Evolutionary conservation across 352 stramenopile species (phyloP), one percentile per base, ranked within the genome.

Genomic region (Phytophthora colocasiae): DNA sequence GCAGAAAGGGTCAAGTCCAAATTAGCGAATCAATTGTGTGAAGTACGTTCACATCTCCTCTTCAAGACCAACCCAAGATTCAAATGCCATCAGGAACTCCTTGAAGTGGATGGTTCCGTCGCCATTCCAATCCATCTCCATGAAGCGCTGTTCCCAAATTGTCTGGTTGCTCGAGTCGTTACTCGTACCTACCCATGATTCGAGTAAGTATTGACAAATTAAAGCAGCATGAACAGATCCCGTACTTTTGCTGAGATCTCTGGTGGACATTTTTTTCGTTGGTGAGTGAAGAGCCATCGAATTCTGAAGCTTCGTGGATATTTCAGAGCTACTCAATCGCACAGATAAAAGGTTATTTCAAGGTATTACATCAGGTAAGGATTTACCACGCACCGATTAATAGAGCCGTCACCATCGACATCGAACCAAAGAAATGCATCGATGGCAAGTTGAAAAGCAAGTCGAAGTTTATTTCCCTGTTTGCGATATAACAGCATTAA

Each of bases 351-450:
- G 3, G 12, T 19, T 29, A 14, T 12, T 22, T 32, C n/a, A 14
- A 29, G 7, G 26, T 6, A n/a, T 31, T 45, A 17, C 11, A 31
- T 15, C 31, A 43, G 36, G 38, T 40, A 7, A 19, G 10, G 8
- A 19, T 29, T 12, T 2, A n/a, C 15, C 8, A 40, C 70, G 5
- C 61, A 89, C 84, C 78, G 71, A 58, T 92, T 90, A 73, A 96
- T 96, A 17, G 82, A 55, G 0, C 89, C 89, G 45, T 83, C 81
- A 12, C 88, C 87, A 39, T 93, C 81, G 2, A 85, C 75, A 44
- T 97, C 89, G 68, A 97, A 96, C 81, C 85, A 92, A 38, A 96
- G 56, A 60, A 94, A 97, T 9, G 88, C 84, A 38, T 96, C 88
- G 29, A 95, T 76, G 1, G 85, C 83, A 31, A 96, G 71, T 45